These are phyloP conservation scores for Emmonsia crescens DNA, from an alignment of 2,329 filamentous ascomycete species.

Conservation along the genomic window DNA sequence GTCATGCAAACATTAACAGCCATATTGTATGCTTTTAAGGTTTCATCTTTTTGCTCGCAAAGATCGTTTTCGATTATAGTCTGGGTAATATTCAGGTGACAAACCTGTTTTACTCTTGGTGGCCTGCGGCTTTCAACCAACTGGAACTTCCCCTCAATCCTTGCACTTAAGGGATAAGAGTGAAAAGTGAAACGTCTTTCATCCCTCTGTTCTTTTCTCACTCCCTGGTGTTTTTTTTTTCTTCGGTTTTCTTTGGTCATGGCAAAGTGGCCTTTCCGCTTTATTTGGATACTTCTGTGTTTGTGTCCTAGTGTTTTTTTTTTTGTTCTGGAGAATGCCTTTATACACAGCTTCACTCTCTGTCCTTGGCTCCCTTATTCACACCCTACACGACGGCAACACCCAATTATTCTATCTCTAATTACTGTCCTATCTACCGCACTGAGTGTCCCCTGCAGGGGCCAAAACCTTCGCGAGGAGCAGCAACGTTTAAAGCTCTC, in stretches of 20 bases:
- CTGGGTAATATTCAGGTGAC: not conserved
- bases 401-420: not conserved
- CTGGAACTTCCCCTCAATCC: not conserved
- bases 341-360: not conserved
- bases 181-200: not conserved
- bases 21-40: not conserved
- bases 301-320: not conserved
- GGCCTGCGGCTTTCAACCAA: not conserved
- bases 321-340: not conserved
- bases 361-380: not conserved
- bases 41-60: not conserved
- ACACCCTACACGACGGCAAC: not conserved
- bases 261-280: not conserved
- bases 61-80: not conserved
- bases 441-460: not conserved
- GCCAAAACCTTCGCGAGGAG: not conserved
- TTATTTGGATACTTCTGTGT: not conserved
- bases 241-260: not conserved
- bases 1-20: slow-evolving; percentile 1
- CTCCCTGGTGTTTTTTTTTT: too few species aligned
- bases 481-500: not conserved
- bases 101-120: not conserved
- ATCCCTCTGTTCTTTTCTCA: not conserved
- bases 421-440: not conserved
- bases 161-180: not conserved